Evolutionary conservation across 2,329 filamentous ascomycete species (phyloP), one percentile per base, ranked within the genome.

Genomic region (Ophiostoma angusticollis): DNA sequence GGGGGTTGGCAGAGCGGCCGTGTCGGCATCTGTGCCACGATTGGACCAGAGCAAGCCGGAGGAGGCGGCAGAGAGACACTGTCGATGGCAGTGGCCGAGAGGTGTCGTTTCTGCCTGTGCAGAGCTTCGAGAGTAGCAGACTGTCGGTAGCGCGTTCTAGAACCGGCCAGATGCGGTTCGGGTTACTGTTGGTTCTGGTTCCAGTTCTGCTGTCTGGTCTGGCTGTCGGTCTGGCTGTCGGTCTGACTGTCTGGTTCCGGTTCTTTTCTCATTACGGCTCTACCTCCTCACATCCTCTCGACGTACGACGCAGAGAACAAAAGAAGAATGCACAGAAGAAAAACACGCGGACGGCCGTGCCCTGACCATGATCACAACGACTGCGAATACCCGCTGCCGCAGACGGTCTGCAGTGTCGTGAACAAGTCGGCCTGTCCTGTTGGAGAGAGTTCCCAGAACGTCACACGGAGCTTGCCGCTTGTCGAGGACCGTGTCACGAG

Each of bases 11-110:
- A n/a, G n/a, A 39, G 16, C 9, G 13, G 21, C 23, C 22, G 13
- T 33, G 23, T 9, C 40, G 40, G 40, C 31, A 35, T 31, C 33
- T 16, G 40, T 42, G 40, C 40, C 31, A 35, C 27, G 35, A n/a
- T n/a, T 38, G 27, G 21, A 42, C 35, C 40, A 17, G 9, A n/a
- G 9, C 16, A 16, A 8, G 23, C 12, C 22, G 17, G 16, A 18
- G 22, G 24, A 22, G 9, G 21, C 13, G 12, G 27, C 11, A 28
- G 17, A 21, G 11, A 31, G 16, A 13, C 8, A 13, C 2, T n/a
- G n/a, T n/a, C n/a, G n/a, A n/a, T n/a, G n/a, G n/a, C n/a, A n/a
- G n/a, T n/a, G n/a, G n/a, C n/a, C n/a, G n/a, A n/a, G n/a, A n/a
- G n/a, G n/a, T n/a, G n/a, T n/a, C n/a, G n/a, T n/a, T n/a, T n/a